phyloP scores from a whole-genome alignment of 2,329 filamentous ascomycete genomes.

The Fusarium longipes region DNA sequence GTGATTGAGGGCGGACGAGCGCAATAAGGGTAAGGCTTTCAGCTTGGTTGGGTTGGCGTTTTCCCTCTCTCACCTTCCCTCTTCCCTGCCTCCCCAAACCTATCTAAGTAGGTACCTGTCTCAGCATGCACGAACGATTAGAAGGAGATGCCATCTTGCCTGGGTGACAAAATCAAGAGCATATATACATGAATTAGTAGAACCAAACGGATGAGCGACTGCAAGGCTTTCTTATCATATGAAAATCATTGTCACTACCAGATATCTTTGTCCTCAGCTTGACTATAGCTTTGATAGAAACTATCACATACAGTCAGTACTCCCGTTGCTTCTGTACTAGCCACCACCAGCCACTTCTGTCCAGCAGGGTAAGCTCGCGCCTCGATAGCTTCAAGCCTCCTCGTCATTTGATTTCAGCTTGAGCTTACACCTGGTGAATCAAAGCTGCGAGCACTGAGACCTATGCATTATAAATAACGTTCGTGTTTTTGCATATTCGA shows the following conservation, averaged over 20 bases:
- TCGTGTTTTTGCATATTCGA: slow-evolving; percentile 31
- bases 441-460: neutral
- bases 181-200: neutral
- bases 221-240: neutral
- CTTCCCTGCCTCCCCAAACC: no score
- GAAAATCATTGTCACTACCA: neutral
- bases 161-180: neutral
- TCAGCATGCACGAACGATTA: neutral
- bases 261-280: neutral
- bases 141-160: neutral
- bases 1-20: slow-evolving; percentile 1
- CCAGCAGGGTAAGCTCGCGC: neutral
- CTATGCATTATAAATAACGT: neutral
- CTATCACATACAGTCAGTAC: neutral
- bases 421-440: neutral
- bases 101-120: no score
- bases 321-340: neutral
- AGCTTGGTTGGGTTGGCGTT: slow-evolving; percentile 3
- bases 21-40: slow-evolving; percentile 2
- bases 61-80: neutral
- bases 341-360: neutral
- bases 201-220: neutral
- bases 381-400: slow-evolving; percentile 6
- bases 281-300: neutral
- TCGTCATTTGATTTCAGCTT: neutral